Conservation (phyloP, 2,329 filamentous ascomycete genomes). For the Calonectria fujianensis region DNA sequence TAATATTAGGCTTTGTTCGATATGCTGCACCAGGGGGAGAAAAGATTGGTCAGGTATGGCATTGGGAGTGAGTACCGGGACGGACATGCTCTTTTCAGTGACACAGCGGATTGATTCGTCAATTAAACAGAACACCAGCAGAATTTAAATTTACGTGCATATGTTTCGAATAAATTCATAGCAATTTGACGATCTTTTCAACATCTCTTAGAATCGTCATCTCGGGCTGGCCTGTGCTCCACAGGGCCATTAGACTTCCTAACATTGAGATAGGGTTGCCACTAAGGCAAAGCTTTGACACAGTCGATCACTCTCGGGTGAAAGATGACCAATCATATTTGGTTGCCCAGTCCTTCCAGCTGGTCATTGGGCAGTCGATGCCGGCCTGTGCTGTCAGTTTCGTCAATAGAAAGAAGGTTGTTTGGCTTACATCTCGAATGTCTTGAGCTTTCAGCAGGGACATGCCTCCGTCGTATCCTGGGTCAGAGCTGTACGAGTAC, state of each 20-base stretch:
- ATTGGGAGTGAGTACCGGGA: too few relatives aligned
- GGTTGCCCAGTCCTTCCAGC: slow-evolving; percentile 36
- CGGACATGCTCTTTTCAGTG: neutral
- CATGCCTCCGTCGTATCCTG: slow-evolving; percentile 70
- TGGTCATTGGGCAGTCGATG: slow-evolving; percentile 38
- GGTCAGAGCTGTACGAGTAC: slow-evolving; percentile 68
- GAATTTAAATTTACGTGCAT: neutral
- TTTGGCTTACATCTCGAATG: slow-evolving; percentile 62
- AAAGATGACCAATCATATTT: slow-evolving; percentile 36
- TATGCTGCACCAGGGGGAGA: too few relatives aligned
- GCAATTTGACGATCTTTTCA: neutral
- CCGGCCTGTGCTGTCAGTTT: slow-evolving; percentile 30
- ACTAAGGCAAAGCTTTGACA: slow-evolving; percentile 8
- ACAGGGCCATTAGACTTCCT: neutral
- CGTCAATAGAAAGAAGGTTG: neutral
- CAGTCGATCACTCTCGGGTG: slow-evolving; percentile 6
- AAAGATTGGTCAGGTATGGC: too few relatives aligned
- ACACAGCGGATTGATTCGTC: neutral
- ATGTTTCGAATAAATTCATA: neutral
- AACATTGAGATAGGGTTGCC: neutral
- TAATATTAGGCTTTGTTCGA: too few relatives aligned
- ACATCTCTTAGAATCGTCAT: neutral
- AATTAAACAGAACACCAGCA: neutral
- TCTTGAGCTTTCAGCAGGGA: slow-evolving; percentile 65
- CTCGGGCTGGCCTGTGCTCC: neutral